Evolutionary conservation across 2,329 filamentous ascomycete species (phyloP), one percentile per base, ranked within the genome.

Genomic region (Myriosclerotinia scirpicola): DNA sequence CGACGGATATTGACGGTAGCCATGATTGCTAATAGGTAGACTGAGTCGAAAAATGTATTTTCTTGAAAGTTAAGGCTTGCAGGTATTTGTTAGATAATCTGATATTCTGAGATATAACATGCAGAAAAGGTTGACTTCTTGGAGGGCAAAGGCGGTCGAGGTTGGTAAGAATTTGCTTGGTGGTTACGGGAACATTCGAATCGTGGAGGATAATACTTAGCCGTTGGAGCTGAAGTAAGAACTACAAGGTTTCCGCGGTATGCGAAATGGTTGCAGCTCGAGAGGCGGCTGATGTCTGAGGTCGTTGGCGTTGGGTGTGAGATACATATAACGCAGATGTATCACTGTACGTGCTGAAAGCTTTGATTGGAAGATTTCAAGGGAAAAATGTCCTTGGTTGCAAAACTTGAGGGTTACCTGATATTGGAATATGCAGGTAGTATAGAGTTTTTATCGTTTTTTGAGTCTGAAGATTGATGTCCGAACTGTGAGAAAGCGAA

Each of bases 1-100:
- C 92, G 92, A 81, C 93, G 93, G 82, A 98, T 93, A 83, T 99
- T 99, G 87, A 99, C 85, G 83, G 92, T 93, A 86, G 92, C 90
- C 95, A 98, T 98, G 81, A 76, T 93, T 87, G 83, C 82, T 82
- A 81, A 69, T 68, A 26, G 30, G 44, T 50, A 66, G 34, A 38
- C 68, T 65, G 67, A 64, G 61, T 56, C 66, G 68, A 68, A 67
- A 53, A 71, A 70, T 64, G 62, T 64, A 53, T 67, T 67, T 69
- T 52, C 67, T 50, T 67, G 59, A 65, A 65, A 55, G 64, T 65
- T 72, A 61, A 68, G 67, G 56, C 58, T 68, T 54, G 62, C 66
- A 63, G 67, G 66, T 65, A 69, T 71, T 69, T 64, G 58, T 71
- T 72, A 70, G 30, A 65, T 64, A 70, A 71, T 71, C 65, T 55